phyloP scores from a whole-genome alignment of 495 filamentous ascomycete genomes.

The Penicillium paradoxum region DNA sequence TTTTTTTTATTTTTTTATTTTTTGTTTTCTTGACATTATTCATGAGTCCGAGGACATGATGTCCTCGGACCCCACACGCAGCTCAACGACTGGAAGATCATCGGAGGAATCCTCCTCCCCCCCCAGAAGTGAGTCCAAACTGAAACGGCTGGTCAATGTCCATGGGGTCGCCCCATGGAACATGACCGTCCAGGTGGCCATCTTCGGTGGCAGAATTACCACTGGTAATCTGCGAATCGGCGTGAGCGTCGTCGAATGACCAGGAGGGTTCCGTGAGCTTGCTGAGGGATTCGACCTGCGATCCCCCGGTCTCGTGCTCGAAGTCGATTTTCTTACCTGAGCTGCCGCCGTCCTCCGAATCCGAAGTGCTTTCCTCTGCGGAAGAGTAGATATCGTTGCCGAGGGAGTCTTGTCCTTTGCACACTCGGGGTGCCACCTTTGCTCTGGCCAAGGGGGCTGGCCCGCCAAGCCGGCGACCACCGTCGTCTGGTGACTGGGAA shows the following conservation, averaged over 20 bases:
- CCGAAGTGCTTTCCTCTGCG: slow-evolving; percentile 1
- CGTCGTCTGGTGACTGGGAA: slow-evolving; percentile 65
- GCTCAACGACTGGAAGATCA: slow-evolving; percentile 44
- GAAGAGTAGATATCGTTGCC: slow-evolving; percentile 21
- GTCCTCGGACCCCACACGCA: slow-evolving; percentile 39
- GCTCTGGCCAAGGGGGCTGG: slow-evolving; percentile 75
- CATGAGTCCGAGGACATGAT: slow-evolving; percentile 26
- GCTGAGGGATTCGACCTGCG: slow-evolving; percentile 19
- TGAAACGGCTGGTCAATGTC: slow-evolving; percentile 28
- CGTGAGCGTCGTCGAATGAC: slow-evolving; percentile 36
- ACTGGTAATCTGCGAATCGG: slow-evolving; percentile 30
- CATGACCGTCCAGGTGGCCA: slow-evolving; percentile 29
- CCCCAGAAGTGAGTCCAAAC: not conserved
- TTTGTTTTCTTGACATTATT: not conserved
- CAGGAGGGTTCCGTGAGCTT: slow-evolving; percentile 27
- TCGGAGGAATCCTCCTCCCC: slow-evolving; percentile 34
- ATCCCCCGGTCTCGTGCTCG: slow-evolving; percentile 13
- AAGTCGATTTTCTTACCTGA: slow-evolving; percentile 33
- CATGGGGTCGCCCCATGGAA: slow-evolving; percentile 31
- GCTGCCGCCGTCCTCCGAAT: slow-evolving; percentile 3
- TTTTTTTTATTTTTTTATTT: not conserved
- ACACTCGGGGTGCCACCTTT: slow-evolving; percentile 66
- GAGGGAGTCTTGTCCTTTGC: slow-evolving; percentile 36
- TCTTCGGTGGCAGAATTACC: slow-evolving; percentile 26
- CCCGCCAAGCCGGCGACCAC: slow-evolving; percentile 77